Percentiles rank a stretch among this genome's conserved stretches.
Conservation (phyloP, 192 early-diverging fungal species). For the Backusella australiensis region DNA sequence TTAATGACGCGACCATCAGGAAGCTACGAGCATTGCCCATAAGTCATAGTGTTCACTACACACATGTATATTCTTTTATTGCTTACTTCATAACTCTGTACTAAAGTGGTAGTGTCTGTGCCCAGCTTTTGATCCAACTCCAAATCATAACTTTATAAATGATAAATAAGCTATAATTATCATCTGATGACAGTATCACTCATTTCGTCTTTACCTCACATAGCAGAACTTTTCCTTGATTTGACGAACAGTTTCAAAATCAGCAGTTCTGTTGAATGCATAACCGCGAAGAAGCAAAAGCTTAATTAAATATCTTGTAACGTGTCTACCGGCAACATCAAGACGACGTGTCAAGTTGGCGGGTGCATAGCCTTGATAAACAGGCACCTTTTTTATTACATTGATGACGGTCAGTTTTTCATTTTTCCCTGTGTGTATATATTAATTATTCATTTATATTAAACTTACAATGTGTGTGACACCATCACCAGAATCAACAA, state of each 20-base stretch:
- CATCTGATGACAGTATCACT: not conserved
- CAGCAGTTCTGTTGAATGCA: constrained; percentile 95
- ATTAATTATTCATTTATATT: not conserved
- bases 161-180: not conserved
- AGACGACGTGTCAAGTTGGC: constrained; percentile 87
- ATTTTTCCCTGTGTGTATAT: not conserved
- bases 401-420: no score
- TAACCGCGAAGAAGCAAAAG: constrained; percentile 91
- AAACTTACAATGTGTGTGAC: constrained; percentile 89
- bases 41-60: not conserved
- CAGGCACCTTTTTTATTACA: constrained; percentile 59
- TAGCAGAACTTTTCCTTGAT: constrained; percentile 99
- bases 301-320: constrained; percentile 97
- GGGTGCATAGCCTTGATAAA: constrained; percentile 93
- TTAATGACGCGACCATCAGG: constrained; percentile 99
- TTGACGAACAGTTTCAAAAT: constrained; percentile 97
- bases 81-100: constrained; percentile 88
- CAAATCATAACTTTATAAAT: constrained; percentile 79
- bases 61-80: not conserved
- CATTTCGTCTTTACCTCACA: constrained; percentile 66
- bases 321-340: constrained; percentile 95
- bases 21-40: constrained; percentile 49
- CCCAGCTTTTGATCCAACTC: constrained; percentile 93
- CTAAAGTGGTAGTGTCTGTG: constrained; percentile 94
- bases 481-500: constrained; percentile 98